Evolutionary conservation across 306 rosid genomes (phyloP).

Genomic region (Pyrus bretschneideri): DNA sequence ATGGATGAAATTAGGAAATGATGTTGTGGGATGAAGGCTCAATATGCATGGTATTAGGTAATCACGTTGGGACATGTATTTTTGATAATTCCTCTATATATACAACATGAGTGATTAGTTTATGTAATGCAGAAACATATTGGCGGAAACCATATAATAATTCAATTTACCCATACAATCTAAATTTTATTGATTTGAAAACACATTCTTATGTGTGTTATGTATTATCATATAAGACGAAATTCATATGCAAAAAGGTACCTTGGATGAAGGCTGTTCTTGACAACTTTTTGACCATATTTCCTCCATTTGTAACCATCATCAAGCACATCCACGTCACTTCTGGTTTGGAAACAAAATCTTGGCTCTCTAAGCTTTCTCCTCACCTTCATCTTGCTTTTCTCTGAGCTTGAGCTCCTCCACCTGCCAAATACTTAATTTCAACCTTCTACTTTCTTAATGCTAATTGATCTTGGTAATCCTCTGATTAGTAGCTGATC

Average conservation of each 20-base stretch:
- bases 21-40: too few relatives aligned
- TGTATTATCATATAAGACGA: too few relatives aligned
- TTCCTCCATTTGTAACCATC: constrained; percentile 99
- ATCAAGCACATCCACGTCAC: constrained; percentile 98
- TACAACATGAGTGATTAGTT: too few relatives aligned
- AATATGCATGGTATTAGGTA: too few relatives aligned
- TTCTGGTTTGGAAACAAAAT: constrained; percentile 96
- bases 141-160: neutral
- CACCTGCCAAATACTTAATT: constrained; percentile 44
- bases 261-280: constrained; percentile 98
- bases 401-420: constrained; percentile 73
- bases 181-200: neutral
- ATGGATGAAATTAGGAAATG: too few relatives aligned
- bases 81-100: too few relatives aligned
- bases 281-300: constrained; percentile 95
- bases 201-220: neutral
- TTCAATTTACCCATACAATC: too few relatives aligned
- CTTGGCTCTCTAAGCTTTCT: constrained; percentile 96
- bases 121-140: too few relatives aligned
- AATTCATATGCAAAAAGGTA: constrained; percentile 9
- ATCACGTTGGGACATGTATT: too few relatives aligned
- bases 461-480: neutral
- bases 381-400: constrained; percentile 82
- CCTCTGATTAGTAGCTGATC: neutral
- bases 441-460: neutral